A percentile compares a stretch with the other conserved stretches of the same genome.
Evolutionary conservation across 129 eudicot genomes (phyloP).

Genomic region (Helichrysum umbraculigerum): DNA sequence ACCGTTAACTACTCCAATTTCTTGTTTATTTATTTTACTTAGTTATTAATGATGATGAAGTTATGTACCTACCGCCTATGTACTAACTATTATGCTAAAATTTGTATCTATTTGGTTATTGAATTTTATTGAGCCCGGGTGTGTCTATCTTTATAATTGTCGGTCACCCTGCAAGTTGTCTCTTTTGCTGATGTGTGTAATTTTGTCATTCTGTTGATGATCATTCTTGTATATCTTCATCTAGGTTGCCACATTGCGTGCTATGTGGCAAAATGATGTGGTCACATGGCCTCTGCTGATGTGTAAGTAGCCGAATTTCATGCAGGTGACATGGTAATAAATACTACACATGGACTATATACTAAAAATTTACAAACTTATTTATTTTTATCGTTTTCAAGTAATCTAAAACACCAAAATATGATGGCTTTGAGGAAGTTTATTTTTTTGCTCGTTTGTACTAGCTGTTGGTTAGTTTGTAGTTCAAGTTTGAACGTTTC

Average conservation of each 20-base stretch:
- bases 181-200: constrained; percentile 4
- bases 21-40: background rate
- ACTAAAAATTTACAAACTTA: background rate
- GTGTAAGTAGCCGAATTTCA: constrained; percentile 28
- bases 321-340: constrained; percentile 16
- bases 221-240: constrained; percentile 21
- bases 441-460: constrained; percentile 10
- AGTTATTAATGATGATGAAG: background rate
- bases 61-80: background rate
- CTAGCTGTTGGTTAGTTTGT: constrained; percentile 21
- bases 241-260: constrained; percentile 25
- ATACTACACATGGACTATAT: constrained; percentile 7
- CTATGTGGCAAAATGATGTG: constrained; percentile 22
- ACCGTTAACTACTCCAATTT: too few species aligned
- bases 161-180: background rate
- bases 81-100: background rate
- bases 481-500: constrained; percentile 10
- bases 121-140: background rate
- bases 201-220: constrained; percentile 12
- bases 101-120: background rate
- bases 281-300: constrained; percentile 18
- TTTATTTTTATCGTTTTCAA: constrained; percentile 7
- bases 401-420: background rate
- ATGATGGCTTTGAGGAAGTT: constrained; percentile 25
- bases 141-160: constrained; percentile 9